These are phyloP conservation scores for Olyra latifolia DNA, from an alignment of 176 grass and related monocot species.

Conservation along the genomic window DNA sequence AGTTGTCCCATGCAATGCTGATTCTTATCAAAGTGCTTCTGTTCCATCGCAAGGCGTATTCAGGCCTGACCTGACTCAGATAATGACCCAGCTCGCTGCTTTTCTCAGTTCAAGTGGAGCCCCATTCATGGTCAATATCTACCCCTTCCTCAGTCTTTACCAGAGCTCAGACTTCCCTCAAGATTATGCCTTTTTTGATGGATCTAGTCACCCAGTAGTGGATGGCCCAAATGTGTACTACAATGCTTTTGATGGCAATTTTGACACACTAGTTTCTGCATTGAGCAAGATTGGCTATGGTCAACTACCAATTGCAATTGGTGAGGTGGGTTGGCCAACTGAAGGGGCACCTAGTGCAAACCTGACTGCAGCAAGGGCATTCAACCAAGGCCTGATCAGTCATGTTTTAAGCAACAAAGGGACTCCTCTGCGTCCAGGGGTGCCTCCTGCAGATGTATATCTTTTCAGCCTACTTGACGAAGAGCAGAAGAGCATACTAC, in stretches of 20 bases:
- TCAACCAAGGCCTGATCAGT: constrained; percentile 87
- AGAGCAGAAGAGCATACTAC: constrained; percentile 75
- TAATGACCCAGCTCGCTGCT: constrained; percentile 79
- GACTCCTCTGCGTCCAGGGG: constrained; percentile 76
- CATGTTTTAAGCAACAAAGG: constrained; percentile 76
- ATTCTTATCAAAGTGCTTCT: constrained; percentile 70
- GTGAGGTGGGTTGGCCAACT: constrained; percentile 95
- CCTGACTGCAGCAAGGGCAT: constrained; percentile 79
- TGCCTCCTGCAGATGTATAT: constrained; percentile 84
- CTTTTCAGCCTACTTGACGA: constrained; percentile 91
- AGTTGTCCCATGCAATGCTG: constrained; percentile 94
- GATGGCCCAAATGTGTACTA: constrained; percentile 86
- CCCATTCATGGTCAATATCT: constrained; percentile 92
- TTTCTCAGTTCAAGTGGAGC: constrained; percentile 85
- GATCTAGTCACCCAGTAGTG: constrained; percentile 85
- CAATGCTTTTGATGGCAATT: constrained; percentile 97
- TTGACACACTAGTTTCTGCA: constrained; percentile 83
- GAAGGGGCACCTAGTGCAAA: constrained; percentile 89
- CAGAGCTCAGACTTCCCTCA: constrained; percentile 87
- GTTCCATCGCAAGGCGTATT: constrained; percentile 86
- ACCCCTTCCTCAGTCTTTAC: constrained; percentile 92
- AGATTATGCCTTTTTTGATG: constrained; percentile 97
- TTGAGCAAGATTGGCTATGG: constrained; percentile 78
- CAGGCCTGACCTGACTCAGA: constrained; percentile 86
- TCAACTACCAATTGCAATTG: constrained; percentile 74